Percentiles rank a stretch among this genome's conserved stretches.
Evolutionary conservation across 306 rosid species (phyloP).

Genomic region (Quillaja saponaria): DNA sequence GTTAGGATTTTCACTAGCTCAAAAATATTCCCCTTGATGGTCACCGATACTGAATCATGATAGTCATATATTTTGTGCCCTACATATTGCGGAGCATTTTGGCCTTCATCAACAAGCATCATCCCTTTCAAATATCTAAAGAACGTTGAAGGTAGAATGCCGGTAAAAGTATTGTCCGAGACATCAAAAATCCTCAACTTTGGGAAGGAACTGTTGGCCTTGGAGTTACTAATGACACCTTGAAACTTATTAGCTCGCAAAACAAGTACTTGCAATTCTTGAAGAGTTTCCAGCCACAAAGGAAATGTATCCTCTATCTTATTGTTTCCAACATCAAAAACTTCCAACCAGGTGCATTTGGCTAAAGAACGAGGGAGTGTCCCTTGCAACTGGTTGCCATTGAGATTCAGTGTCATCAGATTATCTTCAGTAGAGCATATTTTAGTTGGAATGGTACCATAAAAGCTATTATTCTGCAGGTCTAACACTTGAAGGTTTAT

Average conservation of each 20-base stretch:
- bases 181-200: constrained; percentile 40
- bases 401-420: constrained; percentile 27
- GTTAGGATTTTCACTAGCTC: constrained; percentile 8
- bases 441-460: constrained; percentile 22
- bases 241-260: constrained; percentile 37
- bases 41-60: constrained; percentile 15
- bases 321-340: constrained; percentile 47
- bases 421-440: neutral
- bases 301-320: constrained; percentile 36
- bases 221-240: constrained; percentile 30
- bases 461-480: constrained; percentile 32
- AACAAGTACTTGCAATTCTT: constrained; percentile 30
- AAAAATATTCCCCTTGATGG: neutral
- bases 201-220: constrained; percentile 10
- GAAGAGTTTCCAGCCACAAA: constrained; percentile 36
- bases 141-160: constrained; percentile 28
- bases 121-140: constrained; percentile 35
- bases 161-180: constrained; percentile 37
- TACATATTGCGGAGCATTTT: constrained; percentile 12
- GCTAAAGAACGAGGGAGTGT: constrained; percentile 27
- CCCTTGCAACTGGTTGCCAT: too few species aligned
- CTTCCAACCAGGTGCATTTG: neutral
- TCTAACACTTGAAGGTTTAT: constrained; percentile 20
- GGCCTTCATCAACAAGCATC: neutral
- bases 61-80: neutral